These are phyloP conservation scores for Acrodontium crateriforme DNA, from an alignment of 2,329 filamentous ascomycete genomes.

Conservation along the genomic window DNA sequence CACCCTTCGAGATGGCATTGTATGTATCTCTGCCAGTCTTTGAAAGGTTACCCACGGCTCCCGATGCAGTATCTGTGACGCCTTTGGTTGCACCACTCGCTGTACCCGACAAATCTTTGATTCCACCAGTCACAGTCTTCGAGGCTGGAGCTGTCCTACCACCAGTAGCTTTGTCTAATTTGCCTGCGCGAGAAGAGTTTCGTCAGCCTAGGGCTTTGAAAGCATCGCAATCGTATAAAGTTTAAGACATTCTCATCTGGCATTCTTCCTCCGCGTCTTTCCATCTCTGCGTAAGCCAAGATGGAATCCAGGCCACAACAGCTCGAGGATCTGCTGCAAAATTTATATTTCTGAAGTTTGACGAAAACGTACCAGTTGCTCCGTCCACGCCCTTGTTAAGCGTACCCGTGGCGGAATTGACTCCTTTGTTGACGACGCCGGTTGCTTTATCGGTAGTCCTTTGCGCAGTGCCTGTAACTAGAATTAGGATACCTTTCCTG, in stretches of 20 bases:
- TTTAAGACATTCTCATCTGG: too few species aligned
- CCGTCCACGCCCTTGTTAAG: slow-evolving; percentile 14
- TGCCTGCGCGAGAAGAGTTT: slow-evolving; percentile 14
- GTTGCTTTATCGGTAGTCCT: slow-evolving; percentile 14
- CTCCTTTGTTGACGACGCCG: slow-evolving; percentile 15
- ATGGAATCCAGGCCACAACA: slow-evolving; percentile 14
- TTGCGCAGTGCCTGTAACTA: slow-evolving; percentile 14
- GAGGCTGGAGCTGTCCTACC: slow-evolving; percentile 16
- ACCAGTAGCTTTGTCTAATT: slow-evolving; percentile 22
- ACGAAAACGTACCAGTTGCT: slow-evolving; percentile 18
- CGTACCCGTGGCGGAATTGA: slow-evolving; percentile 10
- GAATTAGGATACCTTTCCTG: slow-evolving; percentile 6
- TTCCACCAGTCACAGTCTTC: slow-evolving; percentile 21
- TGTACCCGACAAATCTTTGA: slow-evolving; percentile 23
- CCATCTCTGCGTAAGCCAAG: slow-evolving; percentile 16
- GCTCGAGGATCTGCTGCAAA: too few species aligned
- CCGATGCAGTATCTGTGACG: slow-evolving; percentile 22
- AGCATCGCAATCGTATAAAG: slow-evolving; percentile 1
- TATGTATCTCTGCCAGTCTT: slow-evolving; percentile 17
- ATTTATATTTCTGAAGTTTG: too few species aligned
- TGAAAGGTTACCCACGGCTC: slow-evolving; percentile 15
- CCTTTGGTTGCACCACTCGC: slow-evolving; percentile 22
- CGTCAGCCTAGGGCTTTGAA: too few species aligned
- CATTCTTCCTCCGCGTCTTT: slow-evolving; percentile 9
- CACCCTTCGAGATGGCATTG: slow-evolving; percentile 13